Conservation (phyloP, 208 protist species). For the Jaenimonas drosophilae region DNA sequence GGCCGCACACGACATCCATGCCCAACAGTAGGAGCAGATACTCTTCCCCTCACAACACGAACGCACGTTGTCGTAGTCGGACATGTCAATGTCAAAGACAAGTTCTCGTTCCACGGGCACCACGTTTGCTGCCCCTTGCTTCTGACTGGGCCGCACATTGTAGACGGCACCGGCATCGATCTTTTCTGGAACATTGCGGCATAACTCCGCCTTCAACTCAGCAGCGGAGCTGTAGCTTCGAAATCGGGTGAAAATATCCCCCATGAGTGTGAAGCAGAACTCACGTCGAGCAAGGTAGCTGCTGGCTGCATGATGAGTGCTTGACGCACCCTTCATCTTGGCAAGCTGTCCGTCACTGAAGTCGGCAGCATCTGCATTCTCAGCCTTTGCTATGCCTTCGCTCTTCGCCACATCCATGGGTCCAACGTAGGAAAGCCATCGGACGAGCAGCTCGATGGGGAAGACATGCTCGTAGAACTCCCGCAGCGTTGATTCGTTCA, state of each 20-base stretch:
- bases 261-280: constrained; percentile 88
- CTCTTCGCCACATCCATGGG: background rate
- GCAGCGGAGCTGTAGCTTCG: constrained; percentile 62
- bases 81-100: constrained; percentile 99
- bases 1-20: constrained; percentile 93
- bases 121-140: constrained; percentile 63
- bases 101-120: constrained; percentile 92
- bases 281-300: constrained; percentile 74
- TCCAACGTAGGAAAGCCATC: constrained; percentile 68
- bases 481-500: constrained; percentile 59
- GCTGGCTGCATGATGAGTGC: constrained; percentile 8
- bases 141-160: constrained; percentile 76
- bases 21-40: constrained; percentile 97
- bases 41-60: constrained; percentile 92
- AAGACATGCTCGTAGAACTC: constrained; percentile 89
- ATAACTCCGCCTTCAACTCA: constrained; percentile 64
- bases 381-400: constrained; percentile 1
- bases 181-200: constrained; percentile 77
- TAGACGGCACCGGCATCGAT: constrained; percentile 88
- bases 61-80: constrained; percentile 98
- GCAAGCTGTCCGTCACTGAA: background rate
- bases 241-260: constrained; percentile 84
- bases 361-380: background rate
- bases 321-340: background rate
- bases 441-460: constrained; percentile 64